Base-by-base conservation (phyloP, 2,329 filamentous ascomycete species). In the Calcarisporium arbuscula region DNA sequence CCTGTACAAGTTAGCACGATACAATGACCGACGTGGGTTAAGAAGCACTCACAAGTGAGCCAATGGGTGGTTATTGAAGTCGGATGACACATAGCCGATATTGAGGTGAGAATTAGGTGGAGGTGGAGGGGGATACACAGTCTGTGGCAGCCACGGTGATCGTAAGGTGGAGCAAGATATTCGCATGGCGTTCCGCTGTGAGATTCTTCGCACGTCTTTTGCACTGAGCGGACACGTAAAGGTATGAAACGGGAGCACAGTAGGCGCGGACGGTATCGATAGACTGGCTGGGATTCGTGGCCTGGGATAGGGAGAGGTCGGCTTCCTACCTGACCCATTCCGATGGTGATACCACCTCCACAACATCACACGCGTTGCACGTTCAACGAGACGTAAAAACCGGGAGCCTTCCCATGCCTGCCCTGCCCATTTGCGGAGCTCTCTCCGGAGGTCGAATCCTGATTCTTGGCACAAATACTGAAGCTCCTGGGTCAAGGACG, bases 21-120 rank as follows among this genome's bases (percentile, higher is more conserved):
- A 10, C 15, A 10, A 17, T 14, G 14, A 25, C 22, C 10, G 14
- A 14, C 22, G 14, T 14, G 14, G 10, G 22, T 25, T 25, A 14
- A 10, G 22, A 9, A 25, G 14, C n/a, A 50, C 72, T 63, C 64
- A 77, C 71, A 98, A 60, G 62, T 98, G 92, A 17, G 92, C 92
- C 21, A 98, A 67, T 5, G 92, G 92, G 54, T 98, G 92, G 50
- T 98, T 98, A 54, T 98, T 98, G 62, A 98, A 98, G 60, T 98
- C 92, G 0, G 92, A 96, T 4, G 92, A 96, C 23, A 98, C 80
- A 57, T 98, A 98, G 30, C 92, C 92, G 40, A 98, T 79, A 46
- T 87, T 90, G n/a, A 98, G 70, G 45, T 82, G 77, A 1, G 89
- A 88, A 28, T 68, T 72, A 2, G 92, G 92, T 2, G 92, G 89